Base-by-base conservation (phyloP, 2,329 filamentous ascomycete species). In the Exophiala calicioides region DNA sequence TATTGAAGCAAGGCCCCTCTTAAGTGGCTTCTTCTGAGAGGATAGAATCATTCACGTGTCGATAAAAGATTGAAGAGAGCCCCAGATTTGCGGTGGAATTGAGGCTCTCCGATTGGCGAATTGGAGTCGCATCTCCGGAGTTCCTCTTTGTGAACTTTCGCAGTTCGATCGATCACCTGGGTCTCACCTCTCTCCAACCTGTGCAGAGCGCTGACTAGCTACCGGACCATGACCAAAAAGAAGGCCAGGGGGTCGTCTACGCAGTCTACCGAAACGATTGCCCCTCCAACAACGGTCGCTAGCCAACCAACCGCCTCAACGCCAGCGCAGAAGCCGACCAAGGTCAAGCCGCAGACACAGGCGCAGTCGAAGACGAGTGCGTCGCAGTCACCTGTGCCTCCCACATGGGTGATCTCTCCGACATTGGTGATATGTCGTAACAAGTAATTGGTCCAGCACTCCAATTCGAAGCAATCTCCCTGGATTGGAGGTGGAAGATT, bases 341-440 rank as follows among this genome's bases (percentile, higher is more conserved):
- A n/a, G n/a, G n/a, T n/a, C n/a, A n/a, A n/a, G 10, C 5, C 26
- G n/a, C 18, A 30, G 42, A 39, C 3, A 21, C 6, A 26, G 21
- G 27, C 26, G 26, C 21, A 34, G 20, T n/a, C n/a, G n/a, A n/a
- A n/a, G n/a, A n/a, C n/a, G n/a, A n/a, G n/a, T n/a, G 32, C 39
- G 5, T 33, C 30, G 21, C 24, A 13, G 16, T 23, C 27, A 21
- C 18, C 27, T 33, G 13, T 21, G n/a, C 16, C 27, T 21, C 18
- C 16, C 9, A n/a, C n/a, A 23, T 19, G 15, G 8, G 8, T 29
- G 15, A 68, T 70, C 30, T 69, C 69, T 38, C 75, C 78, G 52
- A 70, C 77, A 30, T 68, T 83, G 32, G 77, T 80, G 39, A 81
- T 82, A 53, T 83, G 80, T 70, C 79, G 82, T 60, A 85, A 85